These are phyloP conservation scores for Podospora pseudocomata DNA, from an alignment of 495 filamentous ascomycete genomes.

Conservation along the genomic window DNA sequence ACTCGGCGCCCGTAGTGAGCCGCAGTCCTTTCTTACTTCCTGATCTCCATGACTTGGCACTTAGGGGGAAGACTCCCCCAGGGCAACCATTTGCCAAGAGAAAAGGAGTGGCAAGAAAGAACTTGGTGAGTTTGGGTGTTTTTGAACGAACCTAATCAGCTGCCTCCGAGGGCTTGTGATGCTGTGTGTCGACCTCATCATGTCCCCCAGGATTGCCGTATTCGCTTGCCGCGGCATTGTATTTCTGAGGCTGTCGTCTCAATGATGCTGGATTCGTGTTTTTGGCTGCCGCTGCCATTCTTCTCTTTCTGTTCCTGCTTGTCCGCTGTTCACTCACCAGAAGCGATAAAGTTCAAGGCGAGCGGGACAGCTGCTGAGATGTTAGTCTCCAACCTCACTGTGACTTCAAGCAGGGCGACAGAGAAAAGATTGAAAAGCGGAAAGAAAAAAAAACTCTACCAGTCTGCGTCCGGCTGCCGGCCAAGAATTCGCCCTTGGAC, in stretches of 20 bases:
- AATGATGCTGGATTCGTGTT: conserved; percentile 16
- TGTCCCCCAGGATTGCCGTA: not conserved
- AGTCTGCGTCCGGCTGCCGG: conserved; percentile 70
- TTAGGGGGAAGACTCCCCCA: not conserved
- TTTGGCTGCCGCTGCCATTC: conserved; percentile 11
- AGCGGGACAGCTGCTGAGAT: conserved; percentile 58
- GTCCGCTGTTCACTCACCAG: conserved; percentile 64
- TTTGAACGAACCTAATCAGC: conserved; percentile 29
- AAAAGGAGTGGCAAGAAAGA: conserved; percentile 12
- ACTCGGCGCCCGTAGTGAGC: conserved; percentile 86
- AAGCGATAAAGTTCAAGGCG: conserved; percentile 77
- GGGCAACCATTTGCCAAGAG: not conserved
- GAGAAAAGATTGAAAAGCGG: not conserved
- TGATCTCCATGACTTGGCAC: not conserved
- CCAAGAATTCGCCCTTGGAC: conserved; percentile 63
- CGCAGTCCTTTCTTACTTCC: conserved; percentile 41
- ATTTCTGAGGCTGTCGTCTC: conserved; percentile 23
- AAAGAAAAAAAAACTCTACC: conserved; percentile 45
- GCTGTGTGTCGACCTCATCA: conserved; percentile 7
- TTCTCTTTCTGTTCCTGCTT: conserved; percentile 11
- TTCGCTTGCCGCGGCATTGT: not conserved
- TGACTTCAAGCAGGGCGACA: not conserved
- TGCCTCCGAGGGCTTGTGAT: not conserved
- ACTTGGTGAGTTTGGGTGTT: conserved; percentile 25
- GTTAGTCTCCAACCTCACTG: conserved; percentile 12